A percentile compares a stretch with the other conserved stretches of the same genome.
Conservation (phyloP, 257 asterid genomes). For the Primulina huaijiensis region DNA sequence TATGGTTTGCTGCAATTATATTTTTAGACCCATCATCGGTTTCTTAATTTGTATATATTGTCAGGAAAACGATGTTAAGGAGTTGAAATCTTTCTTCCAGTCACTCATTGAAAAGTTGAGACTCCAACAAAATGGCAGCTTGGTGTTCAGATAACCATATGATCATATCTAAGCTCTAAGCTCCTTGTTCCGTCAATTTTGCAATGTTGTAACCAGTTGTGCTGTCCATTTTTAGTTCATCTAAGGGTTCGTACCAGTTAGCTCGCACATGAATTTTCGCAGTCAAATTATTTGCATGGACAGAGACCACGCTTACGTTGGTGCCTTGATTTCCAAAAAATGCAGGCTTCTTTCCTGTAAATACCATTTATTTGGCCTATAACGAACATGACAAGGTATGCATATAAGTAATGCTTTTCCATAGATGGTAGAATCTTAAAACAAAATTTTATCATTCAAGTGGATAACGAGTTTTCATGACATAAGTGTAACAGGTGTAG, state of each 20-base stretch:
- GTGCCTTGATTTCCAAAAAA: slow-evolving; percentile 19
- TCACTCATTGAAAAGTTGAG: slow-evolving; percentile 73
- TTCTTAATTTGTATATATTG: slow-evolving; percentile 15
- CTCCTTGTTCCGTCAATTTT: slow-evolving; percentile 20
- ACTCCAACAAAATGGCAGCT: slow-evolving; percentile 78
- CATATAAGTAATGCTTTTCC: slow-evolving; percentile 2
- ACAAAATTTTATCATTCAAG: background rate
- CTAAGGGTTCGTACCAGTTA: slow-evolving; percentile 33
- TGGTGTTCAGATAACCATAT: slow-evolving; percentile 65
- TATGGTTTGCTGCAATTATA: background rate
- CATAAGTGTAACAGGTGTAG: slow-evolving; percentile 43
- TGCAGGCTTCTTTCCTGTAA: slow-evolving; percentile 64
- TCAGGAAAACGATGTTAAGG: slow-evolving; percentile 74
- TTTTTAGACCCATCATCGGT: background rate
- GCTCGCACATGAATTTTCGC: slow-evolving; percentile 6
- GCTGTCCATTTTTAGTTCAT: slow-evolving; percentile 27
- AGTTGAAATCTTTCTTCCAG: slow-evolving; percentile 75
- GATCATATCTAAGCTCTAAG: slow-evolving; percentile 7
- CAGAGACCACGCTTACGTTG: background rate
- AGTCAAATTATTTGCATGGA: background rate
- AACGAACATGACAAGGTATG: slow-evolving; percentile 47
- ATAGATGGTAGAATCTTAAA: background rate
- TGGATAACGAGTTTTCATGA: slow-evolving; percentile 20
- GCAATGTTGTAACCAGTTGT: slow-evolving; percentile 30
- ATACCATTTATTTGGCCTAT: slow-evolving; percentile 38